Evolutionary conservation across 2,329 filamentous ascomycete genomes (phyloP).

Genomic region (Graphium sp.): DNA sequence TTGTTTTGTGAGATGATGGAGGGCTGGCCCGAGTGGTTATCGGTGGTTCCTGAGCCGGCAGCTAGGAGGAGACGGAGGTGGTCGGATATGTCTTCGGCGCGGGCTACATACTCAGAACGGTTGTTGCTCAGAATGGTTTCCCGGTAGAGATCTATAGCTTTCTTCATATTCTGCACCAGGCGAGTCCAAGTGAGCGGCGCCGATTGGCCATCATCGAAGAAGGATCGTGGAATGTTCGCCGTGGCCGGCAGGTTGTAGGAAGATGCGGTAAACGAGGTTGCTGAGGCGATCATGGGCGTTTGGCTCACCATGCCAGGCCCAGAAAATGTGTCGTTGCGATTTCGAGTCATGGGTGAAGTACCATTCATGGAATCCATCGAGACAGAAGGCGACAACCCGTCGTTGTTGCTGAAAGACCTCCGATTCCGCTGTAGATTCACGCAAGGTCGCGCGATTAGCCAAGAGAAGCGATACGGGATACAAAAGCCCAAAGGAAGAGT

Average conservation of each 20-base stretch:
- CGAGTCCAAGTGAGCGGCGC: slow-evolving; percentile 76
- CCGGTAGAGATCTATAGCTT: slow-evolving; percentile 75
- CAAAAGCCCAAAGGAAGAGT: neutral
- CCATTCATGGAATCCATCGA: slow-evolving; percentile 84
- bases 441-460: no score
- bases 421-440: no score
- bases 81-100: slow-evolving; percentile 96
- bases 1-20: slow-evolving; percentile 99
- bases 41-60: slow-evolving; percentile 88
- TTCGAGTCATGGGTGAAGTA: slow-evolving; percentile 39
- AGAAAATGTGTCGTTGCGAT: slow-evolving; percentile 37
- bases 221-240: slow-evolving; percentile 56
- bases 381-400: slow-evolving; percentile 67
- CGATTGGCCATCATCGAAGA: slow-evolving; percentile 77
- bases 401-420: slow-evolving; percentile 47
- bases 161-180: slow-evolving; percentile 84
- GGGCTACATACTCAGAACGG: slow-evolving; percentile 78
- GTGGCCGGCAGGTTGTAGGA: slow-evolving; percentile 40
- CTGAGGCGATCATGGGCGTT: slow-evolving; percentile 36
- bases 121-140: slow-evolving; percentile 73
- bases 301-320: slow-evolving; percentile 21
- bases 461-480: slow-evolving; percentile 2
- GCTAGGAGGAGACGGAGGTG: slow-evolving; percentile 86
- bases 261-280: slow-evolving; percentile 44
- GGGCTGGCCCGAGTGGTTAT: slow-evolving; percentile 95